phyloP scores from a whole-genome alignment of 2,329 filamentous ascomycete genomes.

The Alternaria infectoria region DNA sequence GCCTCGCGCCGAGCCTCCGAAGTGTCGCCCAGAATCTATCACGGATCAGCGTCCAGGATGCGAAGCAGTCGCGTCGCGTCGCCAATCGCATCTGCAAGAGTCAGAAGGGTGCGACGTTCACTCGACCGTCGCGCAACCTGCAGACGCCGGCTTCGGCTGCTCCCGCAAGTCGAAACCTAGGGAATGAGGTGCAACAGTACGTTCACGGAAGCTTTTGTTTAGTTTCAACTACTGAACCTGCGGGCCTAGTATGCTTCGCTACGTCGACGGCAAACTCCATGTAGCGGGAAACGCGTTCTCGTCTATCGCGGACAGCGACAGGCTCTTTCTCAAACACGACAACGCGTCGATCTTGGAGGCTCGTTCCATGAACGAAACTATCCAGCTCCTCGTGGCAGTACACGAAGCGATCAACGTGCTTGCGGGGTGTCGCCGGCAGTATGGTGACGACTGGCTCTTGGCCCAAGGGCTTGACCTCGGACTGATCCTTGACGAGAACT shows the following conservation, averaged over 20 bases:
- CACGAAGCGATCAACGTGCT: constrained; percentile 43
- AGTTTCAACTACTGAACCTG: constrained; percentile 43
- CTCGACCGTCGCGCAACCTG: constrained; percentile 28
- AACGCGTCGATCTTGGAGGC: constrained; percentile 35
- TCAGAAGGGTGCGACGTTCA: constrained; percentile 16
- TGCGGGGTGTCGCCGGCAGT: constrained; percentile 29
- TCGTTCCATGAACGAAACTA: constrained; percentile 37
- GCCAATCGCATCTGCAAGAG: constrained; percentile 2
- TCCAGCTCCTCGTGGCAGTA: constrained; percentile 35
- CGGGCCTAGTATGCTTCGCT: constrained; percentile 36
- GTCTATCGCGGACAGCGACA: constrained; percentile 38
- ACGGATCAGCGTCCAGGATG: constrained; percentile 26
- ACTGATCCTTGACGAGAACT: constrained; percentile 42
- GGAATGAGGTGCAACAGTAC: constrained; percentile 47
- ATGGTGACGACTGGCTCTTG: constrained; percentile 41
- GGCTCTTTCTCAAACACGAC: constrained; percentile 46
- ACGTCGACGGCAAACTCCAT: constrained; percentile 27
- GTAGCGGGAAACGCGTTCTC: constrained; percentile 31
- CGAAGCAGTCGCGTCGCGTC: constrained; percentile 27
- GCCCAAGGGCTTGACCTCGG: constrained; percentile 38
- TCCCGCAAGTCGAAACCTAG: constrained; percentile 39
- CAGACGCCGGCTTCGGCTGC: constrained; percentile 27
- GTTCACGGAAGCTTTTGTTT: constrained; percentile 38
- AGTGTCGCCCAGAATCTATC: constrained; percentile 36
- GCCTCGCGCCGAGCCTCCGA: constrained; percentile 30